A percentile compares a stretch with the other conserved stretches of the same genome.
Evolutionary conservation across 2,329 filamentous ascomycete genomes (phyloP).

Genomic region (Fusarium paranaense): DNA sequence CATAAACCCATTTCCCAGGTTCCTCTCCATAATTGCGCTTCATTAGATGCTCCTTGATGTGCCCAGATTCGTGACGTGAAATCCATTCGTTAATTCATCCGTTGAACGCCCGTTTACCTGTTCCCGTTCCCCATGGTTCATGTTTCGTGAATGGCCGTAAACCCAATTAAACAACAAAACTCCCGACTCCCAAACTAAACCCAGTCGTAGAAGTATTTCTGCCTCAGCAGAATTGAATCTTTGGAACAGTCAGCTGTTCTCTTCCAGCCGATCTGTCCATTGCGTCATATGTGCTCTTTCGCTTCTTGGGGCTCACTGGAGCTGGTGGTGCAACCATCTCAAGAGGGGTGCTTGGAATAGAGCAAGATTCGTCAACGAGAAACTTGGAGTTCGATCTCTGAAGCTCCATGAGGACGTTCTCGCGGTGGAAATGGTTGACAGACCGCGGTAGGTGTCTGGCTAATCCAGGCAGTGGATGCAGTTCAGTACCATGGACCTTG

Average conservation of each 20-base stretch:
- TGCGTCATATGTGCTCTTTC: constrained; percentile 7
- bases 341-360: constrained; percentile 12
- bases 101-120: background rate
- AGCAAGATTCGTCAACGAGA: constrained; percentile 27
- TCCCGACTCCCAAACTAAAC: background rate
- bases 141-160: background rate
- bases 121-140: constrained; percentile 1
- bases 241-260: background rate
- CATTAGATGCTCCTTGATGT: background rate
- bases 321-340: background rate
- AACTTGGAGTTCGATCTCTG: constrained; percentile 46
- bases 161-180: background rate
- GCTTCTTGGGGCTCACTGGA: constrained; percentile 13
- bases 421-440: constrained; percentile 26
- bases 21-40: background rate
- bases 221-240: constrained; percentile 9
- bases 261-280: background rate
- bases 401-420: constrained; percentile 45
- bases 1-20: constrained; percentile 1
- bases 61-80: background rate
- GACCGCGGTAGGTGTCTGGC: constrained; percentile 36
- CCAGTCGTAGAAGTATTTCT: background rate
- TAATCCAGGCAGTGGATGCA: constrained; percentile 41
- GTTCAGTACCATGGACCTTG: constrained; percentile 27
- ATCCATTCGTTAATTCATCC: background rate